phyloP scores from a whole-genome alignment of 2,329 filamentous ascomycete species.

The Nemania abortiva region DNA sequence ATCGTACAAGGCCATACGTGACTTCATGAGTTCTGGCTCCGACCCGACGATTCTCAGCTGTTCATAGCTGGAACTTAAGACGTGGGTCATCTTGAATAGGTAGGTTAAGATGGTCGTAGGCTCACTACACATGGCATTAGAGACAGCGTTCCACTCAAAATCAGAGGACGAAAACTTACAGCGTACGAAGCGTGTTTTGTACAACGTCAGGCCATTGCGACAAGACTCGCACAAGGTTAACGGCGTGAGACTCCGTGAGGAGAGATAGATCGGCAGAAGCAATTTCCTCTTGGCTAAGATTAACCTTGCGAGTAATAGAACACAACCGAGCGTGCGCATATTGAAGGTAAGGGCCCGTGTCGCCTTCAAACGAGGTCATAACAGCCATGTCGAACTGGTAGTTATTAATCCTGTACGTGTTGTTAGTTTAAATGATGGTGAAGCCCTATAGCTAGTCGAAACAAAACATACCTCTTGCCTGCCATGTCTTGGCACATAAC shows the following conservation, averaged over 20 bases:
- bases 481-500: constrained; percentile 99
- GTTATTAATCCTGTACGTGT: constrained; percentile 55
- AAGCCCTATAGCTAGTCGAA: constrained; percentile 49
- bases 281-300: constrained; percentile 56
- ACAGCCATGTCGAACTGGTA: constrained; percentile 76
- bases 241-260: constrained; percentile 68
- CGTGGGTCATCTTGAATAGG: constrained; percentile 80
- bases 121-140: constrained; percentile 58
- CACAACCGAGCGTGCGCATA: constrained; percentile 75
- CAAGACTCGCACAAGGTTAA: constrained; percentile 77
- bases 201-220: constrained; percentile 88
- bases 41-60: constrained; percentile 85
- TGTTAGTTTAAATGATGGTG: constrained; percentile 17
- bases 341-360: constrained; percentile 80
- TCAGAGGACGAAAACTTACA: constrained; percentile 50
- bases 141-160: not conserved
- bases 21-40: constrained; percentile 76
- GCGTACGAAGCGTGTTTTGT: constrained; percentile 84
- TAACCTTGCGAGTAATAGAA: constrained; percentile 55
- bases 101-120: constrained; percentile 72
- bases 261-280: constrained; percentile 67
- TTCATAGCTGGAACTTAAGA: constrained; percentile 83
- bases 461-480: constrained; percentile 80
- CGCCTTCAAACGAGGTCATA: constrained; percentile 80
- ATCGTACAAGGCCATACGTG: constrained; percentile 82